phyloP scores from a whole-genome alignment of 1,284 basidiomycete genomes.

The Naganishia albida region DNA sequence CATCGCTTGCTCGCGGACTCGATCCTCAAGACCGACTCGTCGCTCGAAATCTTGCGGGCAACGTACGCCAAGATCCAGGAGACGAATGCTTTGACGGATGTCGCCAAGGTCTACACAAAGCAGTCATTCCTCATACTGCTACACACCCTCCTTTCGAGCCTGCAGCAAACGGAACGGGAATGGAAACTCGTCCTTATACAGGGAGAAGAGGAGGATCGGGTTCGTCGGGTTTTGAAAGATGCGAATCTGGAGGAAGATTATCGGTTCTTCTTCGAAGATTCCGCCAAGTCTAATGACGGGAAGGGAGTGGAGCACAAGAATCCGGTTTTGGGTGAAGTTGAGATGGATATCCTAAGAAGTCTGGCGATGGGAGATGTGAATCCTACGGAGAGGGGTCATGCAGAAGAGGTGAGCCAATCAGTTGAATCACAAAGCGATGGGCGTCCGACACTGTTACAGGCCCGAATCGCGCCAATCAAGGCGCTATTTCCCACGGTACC shows the following conservation, averaged over 20 bases:
- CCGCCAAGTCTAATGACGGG: background rate
- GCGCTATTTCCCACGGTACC: slow-evolving; percentile 48
- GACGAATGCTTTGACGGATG: slow-evolving; percentile 11
- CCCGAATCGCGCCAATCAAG: slow-evolving; percentile 30
- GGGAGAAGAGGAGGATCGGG: slow-evolving; percentile 6
- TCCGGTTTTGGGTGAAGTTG: slow-evolving; percentile 21
- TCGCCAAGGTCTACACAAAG: slow-evolving; percentile 29
- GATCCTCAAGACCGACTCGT: slow-evolving; percentile 8
- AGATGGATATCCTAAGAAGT: slow-evolving; percentile 14
- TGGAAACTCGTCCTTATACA: slow-evolving; percentile 32
- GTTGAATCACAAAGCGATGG: background rate
- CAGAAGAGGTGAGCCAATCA: background rate
- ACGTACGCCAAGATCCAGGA: slow-evolving; percentile 24
- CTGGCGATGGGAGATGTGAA: slow-evolving; percentile 17
- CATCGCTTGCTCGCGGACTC: slow-evolving; percentile 14
- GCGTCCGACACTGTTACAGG: slow-evolving; percentile 2
- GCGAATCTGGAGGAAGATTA: slow-evolving; percentile 32
- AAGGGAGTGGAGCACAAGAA: slow-evolving; percentile 4
- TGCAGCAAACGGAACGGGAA: slow-evolving; percentile 31
- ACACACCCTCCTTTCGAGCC: slow-evolving; percentile 26
- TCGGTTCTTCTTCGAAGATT: slow-evolving; percentile 27
- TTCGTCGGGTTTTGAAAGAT: slow-evolving; percentile 23
- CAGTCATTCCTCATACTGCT: slow-evolving; percentile 30
- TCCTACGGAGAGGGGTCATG: slow-evolving; percentile 20
- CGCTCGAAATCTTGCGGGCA: slow-evolving; percentile 17